phyloP scores from a whole-genome alignment of 75 land plant genomes.

The Selaginella moellendorffii region DNA sequence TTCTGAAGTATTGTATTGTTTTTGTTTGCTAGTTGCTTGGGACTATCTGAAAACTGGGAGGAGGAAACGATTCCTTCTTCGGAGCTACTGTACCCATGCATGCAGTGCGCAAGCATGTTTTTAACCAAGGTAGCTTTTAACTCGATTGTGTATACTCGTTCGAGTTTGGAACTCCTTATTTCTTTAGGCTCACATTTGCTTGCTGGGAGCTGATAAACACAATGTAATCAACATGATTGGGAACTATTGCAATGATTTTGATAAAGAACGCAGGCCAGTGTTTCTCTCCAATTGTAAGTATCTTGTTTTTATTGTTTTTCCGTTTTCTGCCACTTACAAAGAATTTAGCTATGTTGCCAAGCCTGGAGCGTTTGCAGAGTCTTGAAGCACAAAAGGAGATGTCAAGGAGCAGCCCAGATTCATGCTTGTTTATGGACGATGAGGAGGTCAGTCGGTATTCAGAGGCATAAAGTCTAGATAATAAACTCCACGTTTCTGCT shows the following conservation, averaged over 20 bases:
- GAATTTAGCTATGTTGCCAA: not conserved
- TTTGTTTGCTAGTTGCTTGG: no score
- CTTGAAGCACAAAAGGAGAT: conserved; percentile 71
- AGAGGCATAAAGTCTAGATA: no score
- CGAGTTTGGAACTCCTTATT: not conserved
- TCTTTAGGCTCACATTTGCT: conserved; percentile 88
- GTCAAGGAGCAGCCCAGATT: conserved; percentile 93
- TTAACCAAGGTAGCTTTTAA: conserved; percentile 39
- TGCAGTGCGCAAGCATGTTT: conserved; percentile 98
- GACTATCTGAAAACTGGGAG: no score
- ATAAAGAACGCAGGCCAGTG: conserved; percentile 77
- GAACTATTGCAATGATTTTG: conserved; percentile 75
- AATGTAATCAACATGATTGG: conserved; percentile 89
- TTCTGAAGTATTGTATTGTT: no score
- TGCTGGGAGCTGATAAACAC: conserved; percentile 82
- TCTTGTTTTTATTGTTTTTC: not conserved
- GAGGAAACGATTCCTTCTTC: conserved; percentile 73
- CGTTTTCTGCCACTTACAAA: conserved; percentile 78
- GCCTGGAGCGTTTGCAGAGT: not conserved
- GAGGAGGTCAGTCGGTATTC: conserved; percentile 66
- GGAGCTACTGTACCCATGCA: conserved; percentile 89
- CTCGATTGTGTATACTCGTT: not conserved
- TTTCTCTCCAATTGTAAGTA: conserved; percentile 85
- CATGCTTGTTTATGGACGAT: conserved; percentile 92
- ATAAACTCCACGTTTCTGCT: not conserved